Percentiles rank a stretch among this genome's conserved stretches.
Evolutionary conservation across 163 green algal genomes (phyloP).

Genomic region (Picocystis sp.): DNA sequence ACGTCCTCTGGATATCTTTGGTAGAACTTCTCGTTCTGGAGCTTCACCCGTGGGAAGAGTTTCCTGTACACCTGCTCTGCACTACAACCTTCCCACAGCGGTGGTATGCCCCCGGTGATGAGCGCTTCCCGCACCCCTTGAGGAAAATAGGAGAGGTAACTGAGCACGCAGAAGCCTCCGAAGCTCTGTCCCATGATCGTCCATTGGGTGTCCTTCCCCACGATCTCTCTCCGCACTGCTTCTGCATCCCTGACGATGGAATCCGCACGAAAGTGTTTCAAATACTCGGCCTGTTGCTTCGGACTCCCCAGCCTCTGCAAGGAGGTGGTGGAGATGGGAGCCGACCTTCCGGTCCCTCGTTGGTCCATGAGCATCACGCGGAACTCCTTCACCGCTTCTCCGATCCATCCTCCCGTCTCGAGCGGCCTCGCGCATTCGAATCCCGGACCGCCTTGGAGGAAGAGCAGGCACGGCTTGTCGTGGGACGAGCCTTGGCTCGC

Average conservation of each 20-base stretch:
- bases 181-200: slow-evolving; percentile 84
- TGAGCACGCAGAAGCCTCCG: slow-evolving; percentile 81
- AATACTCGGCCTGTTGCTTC: slow-evolving; percentile 55
- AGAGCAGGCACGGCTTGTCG: slow-evolving; percentile 56
- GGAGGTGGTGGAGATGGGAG: slow-evolving; percentile 37
- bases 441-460: slow-evolving; percentile 70
- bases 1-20: slow-evolving; percentile 65
- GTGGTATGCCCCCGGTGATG: slow-evolving; percentile 75
- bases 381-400: slow-evolving; percentile 47
- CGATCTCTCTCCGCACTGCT: slow-evolving; percentile 46
- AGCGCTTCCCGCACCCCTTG: slow-evolving; percentile 53
- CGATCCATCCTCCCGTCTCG: slow-evolving; percentile 67
- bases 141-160: slow-evolving; percentile 65
- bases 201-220: slow-evolving; percentile 43
- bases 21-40: slow-evolving; percentile 77
- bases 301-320: slow-evolving; percentile 32
- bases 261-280: slow-evolving; percentile 53
- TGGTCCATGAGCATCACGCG: slow-evolving; percentile 82
- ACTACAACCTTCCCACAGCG: slow-evolving; percentile 37
- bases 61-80: slow-evolving; percentile 51
- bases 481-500: not conserved
- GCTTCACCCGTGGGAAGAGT: slow-evolving; percentile 27
- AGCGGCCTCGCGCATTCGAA: slow-evolving; percentile 58
- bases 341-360: slow-evolving; percentile 63
- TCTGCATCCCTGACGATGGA: slow-evolving; percentile 57